These are phyloP conservation scores for Lachancea quebecensis DNA, from an alignment of 805 yeast genomes.

Conservation along the genomic window DNA sequence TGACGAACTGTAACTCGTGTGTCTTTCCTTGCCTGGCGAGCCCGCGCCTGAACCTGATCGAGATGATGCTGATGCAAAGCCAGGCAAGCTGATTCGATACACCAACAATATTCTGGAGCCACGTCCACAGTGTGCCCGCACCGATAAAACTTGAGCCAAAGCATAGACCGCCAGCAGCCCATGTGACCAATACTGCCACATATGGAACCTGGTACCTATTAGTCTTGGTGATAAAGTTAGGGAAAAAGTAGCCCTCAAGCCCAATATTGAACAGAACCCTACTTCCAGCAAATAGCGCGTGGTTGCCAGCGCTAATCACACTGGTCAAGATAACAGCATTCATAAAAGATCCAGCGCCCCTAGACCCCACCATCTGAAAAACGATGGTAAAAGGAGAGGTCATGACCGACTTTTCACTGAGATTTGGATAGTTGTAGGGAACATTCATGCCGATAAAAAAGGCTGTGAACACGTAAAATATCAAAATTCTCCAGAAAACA, in stretches of 20 bases:
- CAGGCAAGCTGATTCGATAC: slow-evolving; percentile 49
- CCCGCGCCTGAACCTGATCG: slow-evolving; percentile 44
- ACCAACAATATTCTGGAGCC: slow-evolving; percentile 37
- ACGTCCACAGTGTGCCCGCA: slow-evolving; percentile 44
- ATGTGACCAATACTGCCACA: slow-evolving; percentile 44
- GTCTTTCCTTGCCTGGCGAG: slow-evolving; percentile 38
- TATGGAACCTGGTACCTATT: slow-evolving; percentile 43
- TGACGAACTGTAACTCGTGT: slow-evolving; percentile 36
- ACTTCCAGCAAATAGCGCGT: slow-evolving; percentile 67
- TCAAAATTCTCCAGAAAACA: slow-evolving; percentile 49
- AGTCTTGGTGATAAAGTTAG: slow-evolving; percentile 33
- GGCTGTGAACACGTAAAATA: slow-evolving; percentile 49
- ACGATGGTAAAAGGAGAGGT: slow-evolving; percentile 43
- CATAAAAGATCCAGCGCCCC: slow-evolving; percentile 49
- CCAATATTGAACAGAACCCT: slow-evolving; percentile 53
- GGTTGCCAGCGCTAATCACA: slow-evolving; percentile 70
- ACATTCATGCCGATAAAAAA: slow-evolving; percentile 55
- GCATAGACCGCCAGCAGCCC: slow-evolving; percentile 44
- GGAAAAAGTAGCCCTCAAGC: slow-evolving; percentile 39
- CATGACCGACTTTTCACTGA: slow-evolving; percentile 23
- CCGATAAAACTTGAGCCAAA: slow-evolving; percentile 54
- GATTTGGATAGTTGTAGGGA: slow-evolving; percentile 49
- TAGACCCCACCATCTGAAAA: slow-evolving; percentile 46
- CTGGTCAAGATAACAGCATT: slow-evolving; percentile 69
- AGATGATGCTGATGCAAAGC: slow-evolving; percentile 43